Percentiles rank a stretch among this genome's conserved stretches.
phyloP scores from a whole-genome alignment of 2,329 filamentous ascomycete genomes.

The Pseudogymnoascus sp. region DNA sequence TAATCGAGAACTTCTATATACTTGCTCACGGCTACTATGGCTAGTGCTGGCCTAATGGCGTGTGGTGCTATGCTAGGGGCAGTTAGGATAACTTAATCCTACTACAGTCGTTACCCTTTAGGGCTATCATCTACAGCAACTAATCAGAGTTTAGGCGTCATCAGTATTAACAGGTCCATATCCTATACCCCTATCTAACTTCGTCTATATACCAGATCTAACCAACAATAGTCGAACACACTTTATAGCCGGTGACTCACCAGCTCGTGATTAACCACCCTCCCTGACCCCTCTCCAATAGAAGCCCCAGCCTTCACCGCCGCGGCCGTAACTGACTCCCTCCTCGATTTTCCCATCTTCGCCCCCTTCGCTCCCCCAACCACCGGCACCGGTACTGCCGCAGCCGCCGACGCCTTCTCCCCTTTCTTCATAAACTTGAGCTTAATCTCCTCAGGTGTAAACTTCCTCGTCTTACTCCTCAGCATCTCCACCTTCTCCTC shows the following conservation, averaged over 20 bases:
- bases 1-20: background rate
- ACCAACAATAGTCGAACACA: background rate
- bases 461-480: conserved; percentile 54
- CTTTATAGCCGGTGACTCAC: background rate
- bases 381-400: background rate
- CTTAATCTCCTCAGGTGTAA: conserved; percentile 56
- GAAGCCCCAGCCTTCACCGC: background rate
- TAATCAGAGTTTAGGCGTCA: background rate
- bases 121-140: background rate
- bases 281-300: conserved; percentile 2
- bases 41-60: background rate
- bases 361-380: background rate
- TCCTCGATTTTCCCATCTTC: background rate
- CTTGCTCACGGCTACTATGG: background rate
- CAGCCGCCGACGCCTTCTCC: background rate
- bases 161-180: background rate
- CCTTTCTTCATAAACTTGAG: conserved; percentile 40
- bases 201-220: background rate
- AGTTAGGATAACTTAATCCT: background rate
- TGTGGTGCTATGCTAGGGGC: background rate
- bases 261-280: conserved; percentile 1
- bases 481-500: conserved; percentile 57
- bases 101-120: background rate
- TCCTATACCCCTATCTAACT: background rate
- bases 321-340: background rate